Evolutionary conservation across 768 basidiomycete species (phyloP), one percentile per base, ranked within the genome.

Genomic region (Psilocybe cubensis): DNA sequence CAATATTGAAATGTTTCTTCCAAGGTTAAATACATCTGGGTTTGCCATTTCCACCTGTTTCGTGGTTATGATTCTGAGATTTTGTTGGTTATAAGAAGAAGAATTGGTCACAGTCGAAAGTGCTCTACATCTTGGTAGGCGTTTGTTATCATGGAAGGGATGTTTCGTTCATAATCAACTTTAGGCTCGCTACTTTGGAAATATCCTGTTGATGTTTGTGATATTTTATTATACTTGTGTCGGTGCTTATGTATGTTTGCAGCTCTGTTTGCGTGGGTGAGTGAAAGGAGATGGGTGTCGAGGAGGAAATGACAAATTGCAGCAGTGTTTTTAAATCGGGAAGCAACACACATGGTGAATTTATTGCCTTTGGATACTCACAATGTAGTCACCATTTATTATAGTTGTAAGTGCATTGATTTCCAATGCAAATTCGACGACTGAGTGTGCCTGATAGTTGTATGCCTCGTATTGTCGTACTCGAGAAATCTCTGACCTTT

Each of bases 1-100:
- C 2, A 35, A 24, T 11, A 29, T 8, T 14, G 23, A 29, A n/a
- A 20, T 17, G 33, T 46, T 40, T 21, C 8, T 9, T n/a, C 20
- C 23, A n/a, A 68, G 67, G 54, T 66, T 8, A 58, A 68, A 50
- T 59, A 63, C n/a, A 62, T 66, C 18, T 68, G 67, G 67, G 67
- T 66, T 3, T 12, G 65, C 49, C 3, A 20, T 47, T 24, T 3
- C n/a, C 3, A 35, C 6, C 33, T 41, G 4, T 11, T 5, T 40
- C 4, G 24, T 23, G 7, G 23, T n/a, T 20, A 46, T 18, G 1
- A 17, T 25, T n/a, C 29, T 18, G 51, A 47, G 31, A 21, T 21
- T 51, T 9, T 44, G 10, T 27, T 44, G 7, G 35, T 28, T 43
- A 20, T 8, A 24, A 69, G 66, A 62, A 52, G 11, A 61, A 55